Percentiles rank a stretch among this genome's conserved stretches.
phyloP scores from a whole-genome alignment of 768 basidiomycete species.

The Lactarius sanguifluus region DNA sequence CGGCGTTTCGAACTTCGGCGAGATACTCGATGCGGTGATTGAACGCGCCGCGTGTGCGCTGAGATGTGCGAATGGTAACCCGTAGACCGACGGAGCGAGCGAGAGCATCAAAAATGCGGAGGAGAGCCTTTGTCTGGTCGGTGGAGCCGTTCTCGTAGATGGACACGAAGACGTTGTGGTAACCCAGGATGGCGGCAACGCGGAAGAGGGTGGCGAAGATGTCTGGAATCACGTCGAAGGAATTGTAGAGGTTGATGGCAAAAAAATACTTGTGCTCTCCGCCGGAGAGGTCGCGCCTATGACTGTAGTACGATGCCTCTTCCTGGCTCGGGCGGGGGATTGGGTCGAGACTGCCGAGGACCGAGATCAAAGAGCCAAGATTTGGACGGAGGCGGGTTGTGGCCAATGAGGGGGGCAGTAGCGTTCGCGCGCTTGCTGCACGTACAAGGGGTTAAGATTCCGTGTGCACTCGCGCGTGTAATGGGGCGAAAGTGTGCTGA shows the following conservation, averaged over 20 bases:
- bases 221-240: slow-evolving; percentile 97
- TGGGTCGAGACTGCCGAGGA: slow-evolving; percentile 33
- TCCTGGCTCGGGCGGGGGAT: slow-evolving; percentile 42
- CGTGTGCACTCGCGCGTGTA: slow-evolving; percentile 93
- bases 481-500: slow-evolving; percentile 85
- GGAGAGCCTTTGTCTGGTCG: slow-evolving; percentile 96
- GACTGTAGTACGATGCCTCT: slow-evolving; percentile 39
- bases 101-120: slow-evolving; percentile 93
- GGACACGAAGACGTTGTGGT: slow-evolving; percentile 96
- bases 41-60: slow-evolving; percentile 92
- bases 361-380: slow-evolving; percentile 65
- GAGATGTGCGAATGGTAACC: slow-evolving; percentile 89
- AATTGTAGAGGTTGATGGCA: slow-evolving; percentile 99
- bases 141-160: slow-evolving; percentile 99
- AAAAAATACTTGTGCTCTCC: slow-evolving; percentile 97
- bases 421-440: slow-evolving; percentile 79
- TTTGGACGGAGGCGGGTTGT: slow-evolving; percentile 54
- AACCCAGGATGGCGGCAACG: slow-evolving; percentile 87
- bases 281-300: slow-evolving; percentile 38
- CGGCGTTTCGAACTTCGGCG: slow-evolving; percentile 99
- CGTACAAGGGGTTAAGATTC: slow-evolving; percentile 79
- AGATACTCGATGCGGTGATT: slow-evolving; percentile 99
- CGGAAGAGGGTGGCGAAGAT: slow-evolving; percentile 96
- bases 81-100: slow-evolving; percentile 88
- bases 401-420: slow-evolving; percentile 84